Conservation (phyloP, 768 basidiomycete genomes). For the Lentinula raphanica region DNA sequence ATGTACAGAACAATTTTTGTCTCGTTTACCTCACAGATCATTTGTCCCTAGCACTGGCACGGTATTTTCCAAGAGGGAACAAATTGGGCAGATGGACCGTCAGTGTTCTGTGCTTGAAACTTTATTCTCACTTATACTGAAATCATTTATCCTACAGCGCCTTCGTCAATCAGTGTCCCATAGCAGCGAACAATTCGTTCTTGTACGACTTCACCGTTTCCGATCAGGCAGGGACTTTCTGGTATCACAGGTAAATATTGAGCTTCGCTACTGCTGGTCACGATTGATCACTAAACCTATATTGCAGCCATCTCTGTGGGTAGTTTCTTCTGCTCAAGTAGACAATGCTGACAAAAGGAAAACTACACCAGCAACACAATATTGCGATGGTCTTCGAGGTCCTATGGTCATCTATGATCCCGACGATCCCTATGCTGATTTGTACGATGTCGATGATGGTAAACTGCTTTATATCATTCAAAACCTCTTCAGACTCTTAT, state of each 20-base stretch:
- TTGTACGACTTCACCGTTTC: slow-evolving; percentile 33
- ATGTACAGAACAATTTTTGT: slow-evolving; percentile 7
- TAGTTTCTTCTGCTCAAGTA: slow-evolving; percentile 25
- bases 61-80: slow-evolving; percentile 27
- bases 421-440: slow-evolving; percentile 30
- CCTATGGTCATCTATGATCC: slow-evolving; percentile 42
- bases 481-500: not conserved
- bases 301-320: slow-evolving; percentile 16
- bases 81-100: slow-evolving; percentile 26
- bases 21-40: not conserved
- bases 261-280: no score
- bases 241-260: slow-evolving; percentile 31
- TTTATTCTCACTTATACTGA: slow-evolving; percentile 17
- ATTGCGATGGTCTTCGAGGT: slow-evolving; percentile 36
- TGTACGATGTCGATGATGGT: slow-evolving; percentile 48
- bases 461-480: not conserved
- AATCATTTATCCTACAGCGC: slow-evolving; percentile 11
- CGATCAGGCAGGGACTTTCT: slow-evolving; percentile 40
- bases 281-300: not conserved
- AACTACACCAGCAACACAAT: slow-evolving; percentile 20
- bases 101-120: not conserved
- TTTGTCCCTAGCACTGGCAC: slow-evolving; percentile 26
- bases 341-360: slow-evolving; percentile 27
- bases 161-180: slow-evolving; percentile 42
- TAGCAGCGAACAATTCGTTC: slow-evolving; percentile 31